Base-by-base conservation (phyloP, 2,329 filamentous ascomycete species). In the Fusarium lyarnte region DNA sequence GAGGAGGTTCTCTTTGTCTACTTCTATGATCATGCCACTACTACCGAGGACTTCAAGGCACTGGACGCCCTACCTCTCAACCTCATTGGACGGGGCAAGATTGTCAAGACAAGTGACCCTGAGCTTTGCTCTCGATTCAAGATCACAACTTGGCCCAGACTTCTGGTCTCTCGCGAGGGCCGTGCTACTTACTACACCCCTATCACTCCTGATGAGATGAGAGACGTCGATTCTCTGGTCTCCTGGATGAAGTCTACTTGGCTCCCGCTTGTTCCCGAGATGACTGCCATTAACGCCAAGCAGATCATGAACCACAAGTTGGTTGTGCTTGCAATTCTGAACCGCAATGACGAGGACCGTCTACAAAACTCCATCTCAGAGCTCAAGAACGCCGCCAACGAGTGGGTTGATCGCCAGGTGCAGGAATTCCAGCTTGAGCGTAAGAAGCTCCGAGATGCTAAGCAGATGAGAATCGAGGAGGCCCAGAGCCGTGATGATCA, bases 331-430 rank as follows among this genome's bases (percentile, higher is more conserved):
- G 96, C 93, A 23, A 92, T 99, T 38, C 85, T 99, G 43, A 94
- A 92, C 79, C 90, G 94, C 55, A 91, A 94, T 39, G 90, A 95
- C 67, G 86, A 91, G 41, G 93, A 95, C 63, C 91, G 94, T 39
- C 97, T 97, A 80, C 84, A 90, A 55, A 87, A 88, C 63, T 93
- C 93, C 31, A 93, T 93, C 81, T 91, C 92, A 38, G 97, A 99
- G 83, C 91, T 99, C 84, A 98, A 98, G 88, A 95, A 92, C 74
- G 96, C 96, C 3, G 96, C 96, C 13, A 88, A 95, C 68, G 96
- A 98, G 81, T 99, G 96, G 95, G 97, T 98, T 89, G 95, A 98
- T 81, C 96, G 97, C 84, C 94, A 98, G 82, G 92, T 94, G 23
- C 91, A 95, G 75, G 88, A 94, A 42, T 98, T 97, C 86, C 94